phyloP scores from a whole-genome alignment of 768 basidiomycete genomes.

The Kwoniella newhampshirensis region DNA sequence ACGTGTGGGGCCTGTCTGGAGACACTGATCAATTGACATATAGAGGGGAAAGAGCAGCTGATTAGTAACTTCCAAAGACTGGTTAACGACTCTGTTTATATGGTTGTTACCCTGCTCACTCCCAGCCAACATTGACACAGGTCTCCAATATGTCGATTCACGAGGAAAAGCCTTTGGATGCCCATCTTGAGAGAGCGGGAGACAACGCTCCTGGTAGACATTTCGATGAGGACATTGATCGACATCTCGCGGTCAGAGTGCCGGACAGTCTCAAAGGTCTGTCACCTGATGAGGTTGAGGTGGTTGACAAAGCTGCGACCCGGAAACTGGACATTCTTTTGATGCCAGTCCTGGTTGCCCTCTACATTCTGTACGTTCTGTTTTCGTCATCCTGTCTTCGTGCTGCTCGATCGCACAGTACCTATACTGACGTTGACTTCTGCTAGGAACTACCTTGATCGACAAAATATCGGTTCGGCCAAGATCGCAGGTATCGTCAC shows the following conservation, averaged over 20 bases:
- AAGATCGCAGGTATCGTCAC: conserved; percentile 32
- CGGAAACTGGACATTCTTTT: conserved; percentile 46
- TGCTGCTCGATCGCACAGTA: too few species aligned
- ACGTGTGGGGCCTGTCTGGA: too few species aligned
- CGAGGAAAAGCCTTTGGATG: conserved; percentile 22
- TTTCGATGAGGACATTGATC: conserved; percentile 16
- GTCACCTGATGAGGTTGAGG: conserved; percentile 33
- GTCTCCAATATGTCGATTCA: conserved; percentile 14
- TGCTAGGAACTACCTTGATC: conserved; percentile 29
- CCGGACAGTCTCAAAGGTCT: conserved; percentile 40
- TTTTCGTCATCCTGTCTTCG: background rate
- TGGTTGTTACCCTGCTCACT: background rate
- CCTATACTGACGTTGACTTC: too few species aligned
- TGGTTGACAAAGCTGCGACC: conserved; percentile 31
- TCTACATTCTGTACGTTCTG: conserved; percentile 34
- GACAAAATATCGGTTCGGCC: conserved; percentile 39
- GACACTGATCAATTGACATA: too few species aligned
- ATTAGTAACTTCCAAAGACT: too few species aligned
- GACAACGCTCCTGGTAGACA: conserved; percentile 7
- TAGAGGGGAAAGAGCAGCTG: too few species aligned
- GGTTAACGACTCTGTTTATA: too few species aligned
- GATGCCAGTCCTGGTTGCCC: conserved; percentile 36
- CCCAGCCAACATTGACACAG: background rate
- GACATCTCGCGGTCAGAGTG: conserved; percentile 28
- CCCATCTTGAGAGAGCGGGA: conserved; percentile 15